Evolutionary conservation across 192 early-diverging fungal species (phyloP).

Genomic region (Backusella circina): DNA sequence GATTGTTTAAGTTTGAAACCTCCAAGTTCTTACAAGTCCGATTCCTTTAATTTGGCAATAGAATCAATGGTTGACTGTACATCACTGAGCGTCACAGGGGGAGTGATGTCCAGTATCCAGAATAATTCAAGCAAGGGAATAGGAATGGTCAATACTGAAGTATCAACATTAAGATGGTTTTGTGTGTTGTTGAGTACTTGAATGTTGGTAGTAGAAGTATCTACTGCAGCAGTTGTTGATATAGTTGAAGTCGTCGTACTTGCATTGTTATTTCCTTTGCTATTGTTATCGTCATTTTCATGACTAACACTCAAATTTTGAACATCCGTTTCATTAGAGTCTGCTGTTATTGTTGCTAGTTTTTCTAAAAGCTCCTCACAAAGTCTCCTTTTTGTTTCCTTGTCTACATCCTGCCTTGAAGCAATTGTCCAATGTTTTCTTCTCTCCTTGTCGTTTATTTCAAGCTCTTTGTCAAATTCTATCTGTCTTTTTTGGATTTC

Average conservation of each 20-base stretch:
- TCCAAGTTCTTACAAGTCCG: background rate
- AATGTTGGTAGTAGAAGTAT: background rate
- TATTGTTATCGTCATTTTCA: background rate
- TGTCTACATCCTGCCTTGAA: background rate
- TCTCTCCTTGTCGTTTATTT: background rate
- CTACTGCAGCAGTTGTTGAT: background rate
- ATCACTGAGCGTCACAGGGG: background rate
- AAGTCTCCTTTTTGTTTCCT: background rate
- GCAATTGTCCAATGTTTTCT: background rate
- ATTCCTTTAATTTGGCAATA: background rate
- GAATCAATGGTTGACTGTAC: background rate
- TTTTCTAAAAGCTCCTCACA: background rate
- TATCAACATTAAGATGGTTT: background rate
- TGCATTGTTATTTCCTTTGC: background rate
- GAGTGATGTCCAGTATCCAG: constrained; percentile 3
- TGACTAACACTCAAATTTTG: background rate
- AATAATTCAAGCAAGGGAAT: constrained; percentile 1
- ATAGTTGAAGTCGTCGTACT: background rate
- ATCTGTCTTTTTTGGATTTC: constrained; percentile 2
- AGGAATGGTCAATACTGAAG: background rate
- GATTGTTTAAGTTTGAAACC: background rate
- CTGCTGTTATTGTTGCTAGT: background rate
- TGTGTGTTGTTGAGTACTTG: background rate
- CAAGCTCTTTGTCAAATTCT: constrained; percentile 8
- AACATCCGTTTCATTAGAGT: background rate